Percentiles rank a stretch among this genome's conserved stretches.
Evolutionary conservation across 257 asterid genomes (phyloP).

Genomic region (Misopates orontium): DNA sequence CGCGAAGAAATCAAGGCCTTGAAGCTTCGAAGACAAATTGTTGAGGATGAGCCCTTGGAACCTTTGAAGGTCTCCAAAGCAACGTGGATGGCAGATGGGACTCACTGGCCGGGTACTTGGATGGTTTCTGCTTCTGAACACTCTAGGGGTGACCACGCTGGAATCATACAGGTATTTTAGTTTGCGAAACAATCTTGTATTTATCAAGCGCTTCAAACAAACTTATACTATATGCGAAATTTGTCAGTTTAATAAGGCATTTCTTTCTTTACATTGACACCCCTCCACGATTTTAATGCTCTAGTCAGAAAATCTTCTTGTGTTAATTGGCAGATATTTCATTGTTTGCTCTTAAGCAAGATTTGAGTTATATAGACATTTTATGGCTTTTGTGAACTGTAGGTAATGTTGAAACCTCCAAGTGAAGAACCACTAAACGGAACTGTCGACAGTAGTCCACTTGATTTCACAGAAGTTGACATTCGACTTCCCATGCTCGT

Average conservation of each 20-base stretch:
- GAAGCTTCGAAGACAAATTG: slow-evolving; percentile 60
- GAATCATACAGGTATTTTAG: slow-evolving; percentile 78
- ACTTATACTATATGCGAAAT: too few relatives aligned
- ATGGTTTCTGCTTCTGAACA: slow-evolving; percentile 52
- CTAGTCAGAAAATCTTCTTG: not conserved
- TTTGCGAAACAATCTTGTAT: not conserved
- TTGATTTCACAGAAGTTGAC: slow-evolving; percentile 63
- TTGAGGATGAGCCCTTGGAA: slow-evolving; percentile 51
- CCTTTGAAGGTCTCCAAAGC: slow-evolving; percentile 64
- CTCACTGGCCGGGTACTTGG: slow-evolving; percentile 94
- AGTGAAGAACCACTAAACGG: slow-evolving; percentile 67
- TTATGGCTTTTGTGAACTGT: slow-evolving; percentile 15
- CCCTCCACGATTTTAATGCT: not conserved
- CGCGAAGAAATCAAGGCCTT: slow-evolving; percentile 71
- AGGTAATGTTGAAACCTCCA: slow-evolving; percentile 90
- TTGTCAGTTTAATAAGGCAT: not conserved
- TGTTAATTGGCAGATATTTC: not conserved
- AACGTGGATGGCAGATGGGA: slow-evolving; percentile 92
- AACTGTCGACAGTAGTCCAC: slow-evolving; percentile 37
- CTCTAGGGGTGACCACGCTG: slow-evolving; percentile 78
- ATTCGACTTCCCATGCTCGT: slow-evolving; percentile 78
- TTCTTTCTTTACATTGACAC: not conserved
- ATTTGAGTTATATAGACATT: not conserved
- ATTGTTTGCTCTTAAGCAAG: too few relatives aligned
- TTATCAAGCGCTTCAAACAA: not conserved